A percentile compares a stretch with the other conserved stretches of the same genome.
Conservation (phyloP, 2,329 filamentous ascomycete genomes). For the Paramyrothecium sp. region DNA sequence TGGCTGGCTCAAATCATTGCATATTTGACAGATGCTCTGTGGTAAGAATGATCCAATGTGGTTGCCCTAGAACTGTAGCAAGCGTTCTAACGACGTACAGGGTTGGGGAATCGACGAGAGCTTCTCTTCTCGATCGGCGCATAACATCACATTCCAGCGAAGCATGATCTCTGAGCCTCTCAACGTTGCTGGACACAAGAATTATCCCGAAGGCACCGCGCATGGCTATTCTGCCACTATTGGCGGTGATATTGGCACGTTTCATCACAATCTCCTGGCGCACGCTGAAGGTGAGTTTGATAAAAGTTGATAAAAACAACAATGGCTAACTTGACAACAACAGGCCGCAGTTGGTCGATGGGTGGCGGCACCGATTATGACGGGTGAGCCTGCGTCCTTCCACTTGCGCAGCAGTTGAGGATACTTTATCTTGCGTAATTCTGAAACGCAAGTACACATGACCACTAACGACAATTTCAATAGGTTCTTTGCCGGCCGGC, state of each 20-base stretch:
- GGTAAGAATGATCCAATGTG: neutral
- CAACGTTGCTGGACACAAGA: slow-evolving; percentile 33
- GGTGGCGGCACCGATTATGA: slow-evolving; percentile 26
- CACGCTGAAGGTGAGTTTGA: slow-evolving; percentile 18
- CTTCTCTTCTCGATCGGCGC: slow-evolving; percentile 28
- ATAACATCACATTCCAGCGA: slow-evolving; percentile 32
- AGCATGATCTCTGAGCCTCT: slow-evolving; percentile 33
- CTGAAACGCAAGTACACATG: neutral
- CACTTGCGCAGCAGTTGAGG: no score
- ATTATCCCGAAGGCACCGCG: slow-evolving; percentile 28
- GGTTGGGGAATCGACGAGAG: slow-evolving; percentile 32
- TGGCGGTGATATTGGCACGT: slow-evolving; percentile 29
- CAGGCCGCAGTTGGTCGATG: slow-evolving; percentile 32
- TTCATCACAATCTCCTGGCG: slow-evolving; percentile 31
- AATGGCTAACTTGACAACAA: neutral
- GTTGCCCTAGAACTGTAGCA: neutral
- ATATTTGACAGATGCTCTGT: slow-evolving; percentile 32
- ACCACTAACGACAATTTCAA: neutral
- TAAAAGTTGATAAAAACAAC: neutral
- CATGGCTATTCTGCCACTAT: slow-evolving; percentile 25
- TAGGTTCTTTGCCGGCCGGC: slow-evolving; percentile 23
- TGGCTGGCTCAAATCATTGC: slow-evolving; percentile 29
- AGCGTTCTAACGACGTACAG: neutral
- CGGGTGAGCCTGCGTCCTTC: neutral
- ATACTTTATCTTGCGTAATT: no score